Conservation (phyloP, 345 rosid species). For the Pistacia vera region DNA sequence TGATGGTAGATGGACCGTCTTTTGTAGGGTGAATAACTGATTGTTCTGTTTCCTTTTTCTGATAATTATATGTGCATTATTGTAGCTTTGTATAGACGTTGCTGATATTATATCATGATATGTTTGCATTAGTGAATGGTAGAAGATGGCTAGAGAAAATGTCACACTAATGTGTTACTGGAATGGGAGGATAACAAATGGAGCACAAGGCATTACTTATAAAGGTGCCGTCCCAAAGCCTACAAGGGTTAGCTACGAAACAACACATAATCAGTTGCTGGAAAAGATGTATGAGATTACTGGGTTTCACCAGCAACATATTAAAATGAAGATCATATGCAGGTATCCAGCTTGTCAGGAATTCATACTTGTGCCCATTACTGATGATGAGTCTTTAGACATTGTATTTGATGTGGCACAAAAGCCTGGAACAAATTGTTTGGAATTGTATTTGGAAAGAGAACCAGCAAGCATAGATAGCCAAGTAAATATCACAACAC, state of each 20-base stretch:
- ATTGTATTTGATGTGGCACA: not conserved
- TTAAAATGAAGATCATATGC: not conserved
- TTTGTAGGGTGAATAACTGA: no score
- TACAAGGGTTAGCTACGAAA: not conserved
- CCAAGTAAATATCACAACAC: not conserved
- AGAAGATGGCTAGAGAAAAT: not conserved
- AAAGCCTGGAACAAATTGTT: not conserved
- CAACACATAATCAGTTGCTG: not conserved
- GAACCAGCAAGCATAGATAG: not conserved
- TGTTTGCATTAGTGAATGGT: not conserved
- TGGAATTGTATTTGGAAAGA: not conserved
- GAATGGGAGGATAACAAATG: slow-evolving; percentile 5
- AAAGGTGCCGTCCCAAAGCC: not conserved
- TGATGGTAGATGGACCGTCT: no score
- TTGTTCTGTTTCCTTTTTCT: not conserved
- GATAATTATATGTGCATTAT: not conserved
- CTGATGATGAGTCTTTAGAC: not conserved
- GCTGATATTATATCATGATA: not conserved
- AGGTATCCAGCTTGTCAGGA: not conserved
- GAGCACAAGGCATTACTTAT: not conserved
- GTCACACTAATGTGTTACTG: slow-evolving; percentile 1
- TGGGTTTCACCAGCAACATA: not conserved
- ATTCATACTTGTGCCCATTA: not conserved
- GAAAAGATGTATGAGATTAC: not conserved
- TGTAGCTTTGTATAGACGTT: not conserved